Evolutionary conservation across 176 grass and related monocot species (phyloP).

Genomic region (Ampelocalamus luodianensis): DNA sequence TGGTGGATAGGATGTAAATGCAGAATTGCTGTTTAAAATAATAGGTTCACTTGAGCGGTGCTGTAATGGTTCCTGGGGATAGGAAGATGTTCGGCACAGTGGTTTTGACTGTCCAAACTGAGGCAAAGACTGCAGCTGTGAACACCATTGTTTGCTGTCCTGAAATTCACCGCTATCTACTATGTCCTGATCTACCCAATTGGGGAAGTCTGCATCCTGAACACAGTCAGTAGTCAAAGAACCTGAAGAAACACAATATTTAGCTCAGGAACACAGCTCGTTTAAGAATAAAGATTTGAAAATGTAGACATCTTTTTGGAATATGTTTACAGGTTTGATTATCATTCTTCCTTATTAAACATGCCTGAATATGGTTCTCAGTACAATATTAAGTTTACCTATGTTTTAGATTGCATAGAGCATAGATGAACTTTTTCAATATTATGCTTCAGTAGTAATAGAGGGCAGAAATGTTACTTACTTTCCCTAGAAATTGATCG

Average conservation of each 20-base stretch:
- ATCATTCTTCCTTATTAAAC: conserved; percentile 4
- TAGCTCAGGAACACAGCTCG: conserved; percentile 9
- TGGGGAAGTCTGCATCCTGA: conserved; percentile 62
- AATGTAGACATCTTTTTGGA: conserved; percentile 5
- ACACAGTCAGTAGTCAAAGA: conserved; percentile 83
- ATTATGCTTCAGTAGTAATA: conserved; percentile 25
- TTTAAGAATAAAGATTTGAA: conserved; percentile 12
- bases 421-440: conserved; percentile 1
- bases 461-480: conserved; percentile 52
- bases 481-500: conserved; percentile 93
- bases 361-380: background rate
- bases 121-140: conserved; percentile 52
- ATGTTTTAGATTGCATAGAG: conserved; percentile 1
- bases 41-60: conserved; percentile 77
- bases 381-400: background rate
- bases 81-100: conserved; percentile 86
- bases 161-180: conserved; percentile 58
- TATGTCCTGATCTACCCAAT: conserved; percentile 68
- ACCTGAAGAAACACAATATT: conserved; percentile 54
- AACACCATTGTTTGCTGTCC: conserved; percentile 73
- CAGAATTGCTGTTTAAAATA: conserved; percentile 56
- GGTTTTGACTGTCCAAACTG: conserved; percentile 62
- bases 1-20: conserved; percentile 70
- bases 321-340: background rate
- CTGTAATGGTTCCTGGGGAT: conserved; percentile 67